Percentiles rank a stretch among this genome's conserved stretches.
phyloP scores from a whole-genome alignment of 495 filamentous ascomycete genomes.

The Jackrogersella multiformis region DNA sequence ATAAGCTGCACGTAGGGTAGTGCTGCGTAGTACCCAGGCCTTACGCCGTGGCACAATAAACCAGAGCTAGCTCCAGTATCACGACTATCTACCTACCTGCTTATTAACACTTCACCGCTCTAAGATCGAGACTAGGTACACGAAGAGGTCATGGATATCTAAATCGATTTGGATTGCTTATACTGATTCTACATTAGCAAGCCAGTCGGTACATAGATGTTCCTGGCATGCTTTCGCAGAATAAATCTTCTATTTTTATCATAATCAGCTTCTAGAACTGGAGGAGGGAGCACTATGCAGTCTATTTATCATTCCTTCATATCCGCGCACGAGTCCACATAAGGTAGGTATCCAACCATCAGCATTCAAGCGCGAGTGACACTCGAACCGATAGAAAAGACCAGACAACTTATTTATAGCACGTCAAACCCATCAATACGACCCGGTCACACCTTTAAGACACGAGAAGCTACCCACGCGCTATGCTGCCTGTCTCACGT shows the following conservation, averaged over 20 bases:
- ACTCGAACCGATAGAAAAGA: neutral
- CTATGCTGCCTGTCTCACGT: neutral
- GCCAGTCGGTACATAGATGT: neutral
- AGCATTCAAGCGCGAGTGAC: neutral
- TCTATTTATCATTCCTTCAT: no score
- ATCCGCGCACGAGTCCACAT: neutral
- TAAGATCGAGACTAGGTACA: no score
- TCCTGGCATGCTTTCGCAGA: neutral
- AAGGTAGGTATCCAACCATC: neutral
- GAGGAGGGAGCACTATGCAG: no score
- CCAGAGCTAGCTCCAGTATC: neutral
- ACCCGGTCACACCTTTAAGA: neutral
- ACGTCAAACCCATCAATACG: neutral
- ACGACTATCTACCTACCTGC: neutral
- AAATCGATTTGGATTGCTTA: no score
- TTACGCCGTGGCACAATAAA: neutral
- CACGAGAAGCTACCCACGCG: neutral
- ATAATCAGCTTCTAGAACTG: neutral
- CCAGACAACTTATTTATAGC: neutral
- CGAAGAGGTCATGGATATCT: no score
- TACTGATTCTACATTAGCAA: no score
- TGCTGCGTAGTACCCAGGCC: no score
- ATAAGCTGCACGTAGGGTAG: neutral
- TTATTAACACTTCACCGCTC: neutral
- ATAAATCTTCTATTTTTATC: neutral